Base-by-base conservation (phyloP, 192 early-diverging fungal species). In the Bifiguratus adelaidae region DNA sequence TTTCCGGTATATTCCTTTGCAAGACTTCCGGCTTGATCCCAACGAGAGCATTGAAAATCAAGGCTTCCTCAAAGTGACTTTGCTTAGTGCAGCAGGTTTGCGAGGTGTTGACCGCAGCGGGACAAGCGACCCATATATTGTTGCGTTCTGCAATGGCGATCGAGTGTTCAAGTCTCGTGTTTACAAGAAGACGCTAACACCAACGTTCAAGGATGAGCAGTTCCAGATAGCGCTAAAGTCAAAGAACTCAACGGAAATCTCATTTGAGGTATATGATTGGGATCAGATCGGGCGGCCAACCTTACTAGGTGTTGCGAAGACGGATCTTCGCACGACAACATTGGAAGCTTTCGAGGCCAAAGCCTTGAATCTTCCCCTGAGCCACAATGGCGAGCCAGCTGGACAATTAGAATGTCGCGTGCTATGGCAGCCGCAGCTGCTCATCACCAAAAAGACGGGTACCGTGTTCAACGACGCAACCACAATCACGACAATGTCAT, bases 211-310 rank as follows among this genome's bases (percentile, higher is more conserved):
- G 7, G 75, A 86, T 58, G 78, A 88, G 58, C 52, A 58, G 21
- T 74, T 81, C 34, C 65, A 64, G n/a, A 48, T 81, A 2, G 70
- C 70, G 13, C 69, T 89, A 15, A 30, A 36, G n/a, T 55, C 11
- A 56, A 70, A 83, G 33, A 70, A 54, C 3, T 66, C 63, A 34
- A 58, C 81, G 9, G 60, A 67, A 28, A 63, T 87, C 52, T 49
- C 57, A 23, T 71, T 86, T n/a, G 74, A 83, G 29, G 67, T 86
- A 9, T 89, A 64, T 51, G 87, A 89, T 60, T 89, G 87, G 87
- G 81, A 89, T 47, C 76, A 83, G 61, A 59, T 89, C 26, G 73
- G 72, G 32, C 65, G 71, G 18, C 64, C 78, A 50, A 77, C 68
- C 28, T 70, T 70, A 32, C 60, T 89, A 5, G 85, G 79, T 40